A percentile compares a stretch with the other conserved stretches of the same genome.
Conservation (phyloP, 176 grass and related monocot species). For the Tillandsia fasciculata region DNA sequence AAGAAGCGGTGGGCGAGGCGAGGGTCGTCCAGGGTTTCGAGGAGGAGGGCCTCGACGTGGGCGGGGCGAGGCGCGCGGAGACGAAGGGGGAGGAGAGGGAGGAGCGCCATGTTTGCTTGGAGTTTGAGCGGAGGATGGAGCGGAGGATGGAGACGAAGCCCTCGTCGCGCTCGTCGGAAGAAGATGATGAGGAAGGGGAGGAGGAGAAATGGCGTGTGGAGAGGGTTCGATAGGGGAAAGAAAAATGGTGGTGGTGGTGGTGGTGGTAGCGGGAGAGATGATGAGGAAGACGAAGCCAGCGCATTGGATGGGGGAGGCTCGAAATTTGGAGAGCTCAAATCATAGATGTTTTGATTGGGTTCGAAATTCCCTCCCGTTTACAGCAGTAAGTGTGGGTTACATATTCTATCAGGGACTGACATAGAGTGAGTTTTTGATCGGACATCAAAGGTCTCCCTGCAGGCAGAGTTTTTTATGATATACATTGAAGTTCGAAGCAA, state of each 20-base stretch:
- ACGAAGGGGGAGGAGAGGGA: slow-evolving; percentile 17
- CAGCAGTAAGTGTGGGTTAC: too few species aligned
- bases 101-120: slow-evolving; percentile 8
- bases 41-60: slow-evolving; percentile 19
- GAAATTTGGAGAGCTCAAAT: too few species aligned
- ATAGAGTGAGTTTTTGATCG: too few species aligned
- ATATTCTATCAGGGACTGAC: too few species aligned
- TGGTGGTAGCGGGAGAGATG: slow-evolving; percentile 10
- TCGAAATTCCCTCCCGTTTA: too few species aligned
- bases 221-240: not conserved
- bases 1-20: slow-evolving; percentile 21
- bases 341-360: too few species aligned
- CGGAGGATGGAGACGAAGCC: slow-evolving; percentile 21
- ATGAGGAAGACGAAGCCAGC: not conserved
- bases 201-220: slow-evolving; percentile 8
- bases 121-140: slow-evolving; percentile 9
- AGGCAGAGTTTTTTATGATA: too few species aligned
- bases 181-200: not conserved
- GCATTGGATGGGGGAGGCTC: not conserved
- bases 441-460: too few species aligned
- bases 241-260: slow-evolving; percentile 12
- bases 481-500: too few species aligned
- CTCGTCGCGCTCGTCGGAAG: slow-evolving; percentile 11
- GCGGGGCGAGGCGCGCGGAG: not conserved
- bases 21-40: slow-evolving; percentile 5